phyloP scores from a whole-genome alignment of 1,139 yeast species.

The Hansenula lynferdii region DNA sequence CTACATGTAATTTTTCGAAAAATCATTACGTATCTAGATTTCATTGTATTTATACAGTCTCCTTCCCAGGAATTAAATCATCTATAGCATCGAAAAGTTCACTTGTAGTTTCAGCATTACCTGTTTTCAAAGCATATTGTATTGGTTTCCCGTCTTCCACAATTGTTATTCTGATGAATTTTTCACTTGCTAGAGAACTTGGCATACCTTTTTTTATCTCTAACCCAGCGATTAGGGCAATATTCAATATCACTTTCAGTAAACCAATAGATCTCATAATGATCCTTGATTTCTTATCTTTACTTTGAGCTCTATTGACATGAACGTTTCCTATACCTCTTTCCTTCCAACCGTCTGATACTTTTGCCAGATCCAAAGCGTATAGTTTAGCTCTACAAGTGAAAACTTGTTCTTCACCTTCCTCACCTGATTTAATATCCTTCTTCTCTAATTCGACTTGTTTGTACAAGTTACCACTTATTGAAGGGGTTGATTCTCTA shows the following conservation, averaged over 20 bases:
- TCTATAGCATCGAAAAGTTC: constrained; percentile 51
- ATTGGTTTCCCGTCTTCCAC: constrained; percentile 59
- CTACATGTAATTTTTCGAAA: background rate
- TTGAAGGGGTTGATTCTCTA: constrained; percentile 9
- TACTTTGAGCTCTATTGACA: constrained; percentile 48
- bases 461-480: constrained; percentile 12
- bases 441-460: constrained; percentile 37
- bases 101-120: constrained; percentile 55
- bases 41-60: constrained; percentile 3
- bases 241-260: constrained; percentile 75
- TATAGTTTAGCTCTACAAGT: constrained; percentile 76
- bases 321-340: constrained; percentile 88
- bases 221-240: constrained; percentile 55
- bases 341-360: constrained; percentile 88
- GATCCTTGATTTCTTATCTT: constrained; percentile 43
- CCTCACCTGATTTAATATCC: constrained; percentile 82
- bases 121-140: constrained; percentile 78
- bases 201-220: constrained; percentile 76
- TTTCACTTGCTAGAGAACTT: constrained; percentile 76
- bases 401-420: constrained; percentile 67
- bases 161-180: constrained; percentile 67
- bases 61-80: constrained; percentile 29
- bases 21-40: background rate
- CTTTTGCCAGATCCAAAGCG: constrained; percentile 59
- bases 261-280: constrained; percentile 93